phyloP scores from a whole-genome alignment of 1,284 basidiomycete species.

The Cutaneotrichosporon spelunceum region DNA sequence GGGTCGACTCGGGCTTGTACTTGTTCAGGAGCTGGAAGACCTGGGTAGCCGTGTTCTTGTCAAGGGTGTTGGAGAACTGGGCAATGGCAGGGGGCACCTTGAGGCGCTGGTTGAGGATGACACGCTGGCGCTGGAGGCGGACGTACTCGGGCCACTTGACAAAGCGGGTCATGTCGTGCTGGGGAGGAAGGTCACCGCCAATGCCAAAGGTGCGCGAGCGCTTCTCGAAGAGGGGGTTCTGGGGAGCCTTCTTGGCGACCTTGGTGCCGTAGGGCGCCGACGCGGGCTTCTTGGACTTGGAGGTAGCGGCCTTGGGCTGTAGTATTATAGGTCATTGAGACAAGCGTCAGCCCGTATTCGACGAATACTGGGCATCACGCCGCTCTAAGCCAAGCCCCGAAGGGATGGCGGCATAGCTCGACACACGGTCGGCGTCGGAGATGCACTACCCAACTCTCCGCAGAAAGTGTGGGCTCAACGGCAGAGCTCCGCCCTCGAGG shows the following conservation, averaged over 20 bases:
- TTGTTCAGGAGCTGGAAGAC: slow-evolving; percentile 98
- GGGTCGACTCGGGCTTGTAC: slow-evolving; percentile 67
- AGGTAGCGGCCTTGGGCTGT: slow-evolving; percentile 53
- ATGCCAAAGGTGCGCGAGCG: slow-evolving; percentile 91
- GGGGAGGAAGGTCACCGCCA: slow-evolving; percentile 90
- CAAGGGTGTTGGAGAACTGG: slow-evolving; percentile 95
- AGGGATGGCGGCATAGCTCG: slow-evolving; percentile 20
- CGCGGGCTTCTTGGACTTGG: slow-evolving; percentile 53
- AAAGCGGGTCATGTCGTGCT: slow-evolving; percentile 91
- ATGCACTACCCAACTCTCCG: background rate
- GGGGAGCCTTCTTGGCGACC: slow-evolving; percentile 67
- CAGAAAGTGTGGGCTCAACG: background rate
- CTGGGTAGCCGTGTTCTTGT: slow-evolving; percentile 99
- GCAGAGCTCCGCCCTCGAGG: slow-evolving; percentile 13
- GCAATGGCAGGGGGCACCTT: slow-evolving; percentile 98
- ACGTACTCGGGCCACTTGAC: slow-evolving; percentile 99
- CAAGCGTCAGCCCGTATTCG: slow-evolving; percentile 38
- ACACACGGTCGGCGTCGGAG: slow-evolving; percentile 14
- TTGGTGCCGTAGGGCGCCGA: slow-evolving; percentile 62
- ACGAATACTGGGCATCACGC: slow-evolving; percentile 35
- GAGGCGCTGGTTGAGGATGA: slow-evolving; percentile 95
- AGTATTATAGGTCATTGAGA: slow-evolving; percentile 49
- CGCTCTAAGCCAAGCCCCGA: slow-evolving; percentile 27
- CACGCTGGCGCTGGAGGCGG: slow-evolving; percentile 96
- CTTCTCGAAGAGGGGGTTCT: slow-evolving; percentile 96